Conservation (phyloP, 116 monocot genomes). For the Trichopus zeylanicus region DNA sequence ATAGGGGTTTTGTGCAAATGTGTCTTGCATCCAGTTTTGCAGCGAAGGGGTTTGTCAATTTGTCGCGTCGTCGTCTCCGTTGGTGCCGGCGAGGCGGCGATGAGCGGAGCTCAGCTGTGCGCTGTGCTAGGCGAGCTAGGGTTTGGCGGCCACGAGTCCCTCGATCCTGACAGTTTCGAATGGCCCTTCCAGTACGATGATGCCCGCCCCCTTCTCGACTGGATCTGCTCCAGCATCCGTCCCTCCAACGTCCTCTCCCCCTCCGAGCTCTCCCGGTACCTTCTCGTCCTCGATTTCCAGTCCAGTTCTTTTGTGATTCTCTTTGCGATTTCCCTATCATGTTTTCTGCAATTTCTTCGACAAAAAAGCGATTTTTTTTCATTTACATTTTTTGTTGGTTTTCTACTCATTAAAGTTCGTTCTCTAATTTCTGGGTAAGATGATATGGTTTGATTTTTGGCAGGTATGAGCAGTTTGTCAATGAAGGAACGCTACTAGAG, state of each 20-base stretch:
- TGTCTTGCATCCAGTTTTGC: no score
- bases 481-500: constrained; percentile 81
- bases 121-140: constrained; percentile 58
- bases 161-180: constrained; percentile 94
- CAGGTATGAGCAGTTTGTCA: constrained; percentile 79
- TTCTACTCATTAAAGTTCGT: background rate
- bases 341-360: no score
- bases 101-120: constrained; percentile 75
- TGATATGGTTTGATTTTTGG: constrained; percentile 7
- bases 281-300: background rate
- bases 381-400: background rate
- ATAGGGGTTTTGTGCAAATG: no score
- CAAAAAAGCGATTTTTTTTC: no score
- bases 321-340: no score
- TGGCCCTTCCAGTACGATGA: constrained; percentile 99
- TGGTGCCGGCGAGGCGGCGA: no score
- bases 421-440: background rate
- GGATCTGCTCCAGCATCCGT: constrained; percentile 93
- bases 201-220: constrained; percentile 71
- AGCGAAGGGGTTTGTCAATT: no score
- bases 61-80: no score
- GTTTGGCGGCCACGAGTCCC: constrained; percentile 38
- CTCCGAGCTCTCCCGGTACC: constrained; percentile 70
- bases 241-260: constrained; percentile 84
- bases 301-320: background rate